A percentile compares a stretch with the other conserved stretches of the same genome.
Evolutionary conservation across 2,329 filamentous ascomycete genomes (phyloP).

Genomic region (Fusarium pseudonygamai): DNA sequence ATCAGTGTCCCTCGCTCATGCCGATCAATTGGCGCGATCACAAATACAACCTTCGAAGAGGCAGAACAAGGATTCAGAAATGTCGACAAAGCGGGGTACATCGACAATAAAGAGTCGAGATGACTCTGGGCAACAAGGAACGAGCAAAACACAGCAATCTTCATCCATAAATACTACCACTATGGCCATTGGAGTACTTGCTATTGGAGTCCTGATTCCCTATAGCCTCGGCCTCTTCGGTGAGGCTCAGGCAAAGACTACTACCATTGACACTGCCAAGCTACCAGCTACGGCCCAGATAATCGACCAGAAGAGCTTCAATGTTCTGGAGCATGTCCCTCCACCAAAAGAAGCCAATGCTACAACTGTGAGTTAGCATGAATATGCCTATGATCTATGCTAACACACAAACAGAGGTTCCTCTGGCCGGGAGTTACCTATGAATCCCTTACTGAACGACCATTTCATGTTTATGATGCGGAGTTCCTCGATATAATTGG

Average conservation of each 20-base stretch:
- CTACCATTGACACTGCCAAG: neutral
- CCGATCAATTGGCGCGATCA: neutral
- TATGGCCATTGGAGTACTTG: constrained; percentile 4
- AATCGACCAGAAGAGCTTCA: constrained; percentile 38
- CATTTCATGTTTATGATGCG: constrained; percentile 54
- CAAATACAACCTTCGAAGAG: neutral
- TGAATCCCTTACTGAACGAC: constrained; percentile 32
- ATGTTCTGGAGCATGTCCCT: constrained; percentile 28
- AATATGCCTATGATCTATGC: fast-evolving
- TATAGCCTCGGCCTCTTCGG: neutral
- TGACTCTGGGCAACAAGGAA: neutral
- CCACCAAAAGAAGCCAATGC: constrained; percentile 28
- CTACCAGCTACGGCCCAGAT: constrained; percentile 33
- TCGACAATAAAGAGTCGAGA: neutral
- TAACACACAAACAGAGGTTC: constrained; percentile 7
- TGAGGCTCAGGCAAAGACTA: neutral
- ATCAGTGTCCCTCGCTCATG: neutral
- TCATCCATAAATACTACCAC: neutral
- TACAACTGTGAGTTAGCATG: constrained; percentile 15
- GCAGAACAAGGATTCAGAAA: neutral
- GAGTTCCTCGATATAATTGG: constrained; percentile 63
- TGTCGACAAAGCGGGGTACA: constrained; percentile 21
- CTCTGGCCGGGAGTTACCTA: constrained; percentile 38
- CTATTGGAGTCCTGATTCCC: neutral
- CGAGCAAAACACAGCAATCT: too few relatives aligned